A percentile compares a stretch with the other conserved stretches of the same genome.
Evolutionary conservation across 129 eudicot species (phyloP).

Genomic region (Helianthus tuberosus): DNA sequence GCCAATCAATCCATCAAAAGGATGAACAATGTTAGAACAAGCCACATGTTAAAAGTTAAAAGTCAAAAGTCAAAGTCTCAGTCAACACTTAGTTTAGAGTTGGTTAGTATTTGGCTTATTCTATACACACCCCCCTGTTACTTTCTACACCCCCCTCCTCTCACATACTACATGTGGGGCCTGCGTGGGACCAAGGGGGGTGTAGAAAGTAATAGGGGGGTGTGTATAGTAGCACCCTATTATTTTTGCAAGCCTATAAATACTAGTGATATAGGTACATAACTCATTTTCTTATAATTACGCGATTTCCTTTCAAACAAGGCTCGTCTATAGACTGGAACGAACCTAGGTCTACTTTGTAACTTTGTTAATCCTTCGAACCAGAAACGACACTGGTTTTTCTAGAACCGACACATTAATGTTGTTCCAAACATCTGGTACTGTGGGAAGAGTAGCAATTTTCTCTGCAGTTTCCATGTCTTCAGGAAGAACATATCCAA

Average conservation of each 20-base stretch:
- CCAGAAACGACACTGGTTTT: conserved; percentile 55
- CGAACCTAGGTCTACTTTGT: conserved; percentile 14
- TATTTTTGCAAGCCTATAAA: too few relatives aligned
- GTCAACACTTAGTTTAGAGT: not conserved
- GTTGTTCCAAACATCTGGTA: conserved; percentile 76
- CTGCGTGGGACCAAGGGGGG: too few relatives aligned
- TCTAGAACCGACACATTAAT: conserved; percentile 72
- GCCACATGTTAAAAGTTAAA: not conserved
- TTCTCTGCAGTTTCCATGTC: conserved; percentile 85
- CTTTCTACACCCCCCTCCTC: too few relatives aligned
- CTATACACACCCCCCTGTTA: too few relatives aligned
- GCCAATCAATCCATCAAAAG: not conserved
- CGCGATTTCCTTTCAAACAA: too few relatives aligned
- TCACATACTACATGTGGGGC: too few relatives aligned
- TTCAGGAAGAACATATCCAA: conserved; percentile 79
- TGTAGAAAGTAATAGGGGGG: too few relatives aligned
- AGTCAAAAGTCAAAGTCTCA: not conserved
- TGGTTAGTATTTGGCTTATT: too few relatives aligned
- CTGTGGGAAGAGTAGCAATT: conserved; percentile 68
- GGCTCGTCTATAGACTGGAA: not conserved
- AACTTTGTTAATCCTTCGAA: conserved; percentile 51
- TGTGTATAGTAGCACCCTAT: too few relatives aligned
- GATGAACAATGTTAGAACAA: not conserved
- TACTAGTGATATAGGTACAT: too few relatives aligned
- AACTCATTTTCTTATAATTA: too few relatives aligned